A percentile compares a stretch with the other conserved stretches of the same genome.
Evolutionary conservation across 768 basidiomycete genomes (phyloP).

Genomic region (Termitomyces bulborhizus): DNA sequence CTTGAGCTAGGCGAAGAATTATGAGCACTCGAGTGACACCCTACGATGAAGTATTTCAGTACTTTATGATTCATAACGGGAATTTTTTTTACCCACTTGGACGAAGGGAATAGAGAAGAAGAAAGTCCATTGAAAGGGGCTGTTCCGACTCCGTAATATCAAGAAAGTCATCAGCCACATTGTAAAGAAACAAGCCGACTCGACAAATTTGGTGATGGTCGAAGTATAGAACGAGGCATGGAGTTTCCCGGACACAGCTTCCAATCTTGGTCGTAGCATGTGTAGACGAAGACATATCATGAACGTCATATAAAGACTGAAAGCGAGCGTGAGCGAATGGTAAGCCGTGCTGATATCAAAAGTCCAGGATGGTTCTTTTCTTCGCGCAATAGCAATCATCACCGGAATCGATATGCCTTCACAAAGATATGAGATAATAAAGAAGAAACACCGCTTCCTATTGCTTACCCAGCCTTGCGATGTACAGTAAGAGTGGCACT

Average conservation of each 20-base stretch:
- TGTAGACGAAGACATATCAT: constrained; percentile 25
- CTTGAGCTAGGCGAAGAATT: constrained; percentile 17
- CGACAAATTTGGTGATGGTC: constrained; percentile 28
- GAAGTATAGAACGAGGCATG: constrained; percentile 33
- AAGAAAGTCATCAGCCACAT: constrained; percentile 27
- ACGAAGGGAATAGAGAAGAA: constrained; percentile 24
- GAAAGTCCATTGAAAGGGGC: constrained; percentile 24
- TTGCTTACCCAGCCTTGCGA: constrained; percentile 26
- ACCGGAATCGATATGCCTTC: constrained; percentile 29
- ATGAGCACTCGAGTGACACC: constrained; percentile 15
- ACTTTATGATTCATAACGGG: not conserved
- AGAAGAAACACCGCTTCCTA: not conserved
- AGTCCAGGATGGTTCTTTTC: constrained; percentile 10
- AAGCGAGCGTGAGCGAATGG: constrained; percentile 22
- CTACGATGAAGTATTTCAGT: not conserved
- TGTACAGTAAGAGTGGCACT: constrained; percentile 23
- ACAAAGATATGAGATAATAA: not conserved
- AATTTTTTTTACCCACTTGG: constrained; percentile 18
- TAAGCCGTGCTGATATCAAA: constrained; percentile 17
- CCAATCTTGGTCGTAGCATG: constrained; percentile 26
- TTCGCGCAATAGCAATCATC: constrained; percentile 20
- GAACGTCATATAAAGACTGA: constrained; percentile 24
- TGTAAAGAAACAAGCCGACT: constrained; percentile 33
- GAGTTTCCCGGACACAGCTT: constrained; percentile 27
- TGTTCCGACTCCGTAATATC: constrained; percentile 16